phyloP scores from a whole-genome alignment of 2,329 filamentous ascomycete genomes.

The Cercospora sesami region DNA sequence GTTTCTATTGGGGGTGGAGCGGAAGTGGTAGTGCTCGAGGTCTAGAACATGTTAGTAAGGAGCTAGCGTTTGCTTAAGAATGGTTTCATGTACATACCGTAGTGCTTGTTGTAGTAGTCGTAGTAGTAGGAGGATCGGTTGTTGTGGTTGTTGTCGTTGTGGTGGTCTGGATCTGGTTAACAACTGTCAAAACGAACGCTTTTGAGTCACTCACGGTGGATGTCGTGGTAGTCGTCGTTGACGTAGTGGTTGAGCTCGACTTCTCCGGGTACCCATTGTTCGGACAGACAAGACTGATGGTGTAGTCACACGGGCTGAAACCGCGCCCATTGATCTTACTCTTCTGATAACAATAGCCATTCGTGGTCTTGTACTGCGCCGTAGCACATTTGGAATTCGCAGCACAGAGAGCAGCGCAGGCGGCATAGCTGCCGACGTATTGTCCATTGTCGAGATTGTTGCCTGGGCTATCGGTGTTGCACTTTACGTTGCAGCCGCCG shows the following conservation, averaged over 20 bases:
- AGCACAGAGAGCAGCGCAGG: background rate
- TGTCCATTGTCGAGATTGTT: constrained; percentile 3
- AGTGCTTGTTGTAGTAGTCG: background rate
- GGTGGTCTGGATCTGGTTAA: background rate
- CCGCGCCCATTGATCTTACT: background rate
- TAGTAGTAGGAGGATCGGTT: background rate
- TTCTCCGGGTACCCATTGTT: background rate
- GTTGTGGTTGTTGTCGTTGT: background rate
- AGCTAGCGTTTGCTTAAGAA: too few relatives aligned
- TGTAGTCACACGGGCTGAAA: background rate
- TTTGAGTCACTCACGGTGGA: background rate
- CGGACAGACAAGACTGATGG: background rate
- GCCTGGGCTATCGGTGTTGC: constrained; percentile 1
- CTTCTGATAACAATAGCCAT: background rate
- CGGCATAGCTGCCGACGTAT: background rate
- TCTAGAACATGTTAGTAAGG: background rate
- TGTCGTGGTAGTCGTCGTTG: background rate
- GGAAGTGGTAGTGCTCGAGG: background rate
- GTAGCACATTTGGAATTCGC: background rate
- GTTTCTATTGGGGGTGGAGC: background rate
- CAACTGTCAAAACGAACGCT: background rate
- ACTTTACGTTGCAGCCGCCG: background rate
- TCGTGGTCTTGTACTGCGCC: background rate
- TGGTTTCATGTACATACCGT: too few relatives aligned
- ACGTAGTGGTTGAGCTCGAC: background rate